Evolutionary conservation across 129 eudicot species (phyloP), one percentile per base, ranked within the genome.

Genomic region (Flaveria linearis): DNA sequence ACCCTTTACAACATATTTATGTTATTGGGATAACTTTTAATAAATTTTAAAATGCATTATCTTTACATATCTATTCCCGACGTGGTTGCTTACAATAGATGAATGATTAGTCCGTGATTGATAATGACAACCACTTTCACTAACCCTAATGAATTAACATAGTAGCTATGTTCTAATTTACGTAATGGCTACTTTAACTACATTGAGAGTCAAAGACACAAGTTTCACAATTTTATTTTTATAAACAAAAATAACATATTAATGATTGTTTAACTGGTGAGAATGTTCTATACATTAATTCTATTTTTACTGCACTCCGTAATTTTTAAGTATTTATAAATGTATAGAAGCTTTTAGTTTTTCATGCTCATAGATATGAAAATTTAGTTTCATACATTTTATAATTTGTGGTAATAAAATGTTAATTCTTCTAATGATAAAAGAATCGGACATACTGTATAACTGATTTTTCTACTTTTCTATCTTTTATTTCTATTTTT

Each of bases 21-120:
- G 28, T 25, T 5, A 69, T 69, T 69, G 39, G 14, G 16, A 5
- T 47, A 12, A 9, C 23, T 49, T 13, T 20, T 45, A 50, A 47
- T 49, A n/a, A n/a, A n/a, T 50, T 50, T 71, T 14, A 50, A 49
- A 26, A 33, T 36, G 41, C 17, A 9, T 63, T 6, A 7, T 14
- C 8, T 65, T 22, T 20, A n/a, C 4, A 55, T 57, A 56, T 42
- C 43, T 14, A 74, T 22, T 60, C 39, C 22, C 45, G 11, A 41
- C 78, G 58, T 42, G 60, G 61, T 74, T 74, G 78, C 71, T 74
- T 74, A 45, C 15, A 22, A 4, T 20, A 43, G 72, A 76, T 64
- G 73, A 20, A 7, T 65, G 42, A 36, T 76, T 64, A 49, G 50
- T 75, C 79, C 61, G 72, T 76, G 80, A 33, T 7, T 63, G 68